A percentile compares a stretch with the other conserved stretches of the same genome.
Evolutionary conservation across 1,139 yeast genomes (phyloP).

Genomic region (Yamadazyma diospyri): DNA sequence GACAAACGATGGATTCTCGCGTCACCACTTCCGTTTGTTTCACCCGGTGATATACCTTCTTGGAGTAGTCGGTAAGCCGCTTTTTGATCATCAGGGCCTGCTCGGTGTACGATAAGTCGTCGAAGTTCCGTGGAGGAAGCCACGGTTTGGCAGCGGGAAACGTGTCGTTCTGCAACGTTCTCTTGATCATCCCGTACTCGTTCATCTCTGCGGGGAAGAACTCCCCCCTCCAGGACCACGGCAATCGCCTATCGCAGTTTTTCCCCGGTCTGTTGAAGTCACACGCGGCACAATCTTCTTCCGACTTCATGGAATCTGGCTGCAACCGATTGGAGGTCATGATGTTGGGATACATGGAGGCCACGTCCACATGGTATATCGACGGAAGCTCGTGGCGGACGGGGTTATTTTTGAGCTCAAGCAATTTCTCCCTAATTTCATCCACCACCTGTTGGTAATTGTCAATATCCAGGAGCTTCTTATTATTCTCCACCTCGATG

Average conservation of each 20-base stretch:
- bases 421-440: constrained; percentile 51
- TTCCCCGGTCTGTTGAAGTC: constrained; percentile 96
- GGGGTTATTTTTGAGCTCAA: constrained; percentile 59
- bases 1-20: constrained; percentile 93
- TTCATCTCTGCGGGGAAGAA: constrained; percentile 87
- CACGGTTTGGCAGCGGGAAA: constrained; percentile 65
- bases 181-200: constrained; percentile 86
- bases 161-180: constrained; percentile 74
- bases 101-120: constrained; percentile 71
- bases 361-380: constrained; percentile 97
- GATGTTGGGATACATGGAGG: constrained; percentile 98
- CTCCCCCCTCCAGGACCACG: constrained; percentile 99
- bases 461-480: constrained; percentile 67
- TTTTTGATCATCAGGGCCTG: constrained; percentile 76
- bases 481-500: constrained; percentile 76
- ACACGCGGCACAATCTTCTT: constrained; percentile 95
- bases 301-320: constrained; percentile 96
- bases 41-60: constrained; percentile 77
- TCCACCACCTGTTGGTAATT: constrained; percentile 74
- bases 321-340: constrained; percentile 97
- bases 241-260: constrained; percentile 82
- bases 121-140: constrained; percentile 59
- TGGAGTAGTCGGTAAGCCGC: constrained; percentile 79
- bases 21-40: constrained; percentile 82
- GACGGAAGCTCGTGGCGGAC: constrained; percentile 73